These are phyloP conservation scores for Colletotrichum costaricense DNA, from an alignment of 2,329 filamentous ascomycete genomes.

Conservation along the genomic window DNA sequence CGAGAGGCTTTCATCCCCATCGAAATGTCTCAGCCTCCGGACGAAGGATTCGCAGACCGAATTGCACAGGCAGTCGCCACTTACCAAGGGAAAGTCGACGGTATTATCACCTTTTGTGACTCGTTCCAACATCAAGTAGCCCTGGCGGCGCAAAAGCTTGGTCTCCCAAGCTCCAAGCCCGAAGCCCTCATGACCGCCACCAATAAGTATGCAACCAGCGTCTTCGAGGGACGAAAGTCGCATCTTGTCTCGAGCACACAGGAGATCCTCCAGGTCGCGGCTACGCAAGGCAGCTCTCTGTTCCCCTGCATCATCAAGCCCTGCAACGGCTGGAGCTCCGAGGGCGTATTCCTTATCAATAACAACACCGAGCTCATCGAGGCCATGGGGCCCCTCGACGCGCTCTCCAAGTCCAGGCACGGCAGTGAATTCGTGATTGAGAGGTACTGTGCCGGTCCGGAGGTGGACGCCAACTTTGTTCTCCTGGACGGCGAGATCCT, in stretches of 20 bases:
- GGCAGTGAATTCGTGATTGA: slow-evolving; percentile 36
- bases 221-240: background rate
- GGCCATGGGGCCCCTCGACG: slow-evolving; percentile 37
- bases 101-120: background rate
- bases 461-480: slow-evolving; percentile 39
- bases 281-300: background rate
- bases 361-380: slow-evolving; percentile 40
- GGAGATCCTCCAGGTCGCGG: background rate
- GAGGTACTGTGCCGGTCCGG: slow-evolving; percentile 38
- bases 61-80: background rate
- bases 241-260: background rate
- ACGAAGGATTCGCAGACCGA: background rate
- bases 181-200: background rate
- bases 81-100: background rate
- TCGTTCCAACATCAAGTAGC: background rate
- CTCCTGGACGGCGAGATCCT: slow-evolving; percentile 37
- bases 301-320: slow-evolving; percentile 52
- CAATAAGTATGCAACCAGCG: background rate
- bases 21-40: background rate
- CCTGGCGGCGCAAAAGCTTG: background rate
- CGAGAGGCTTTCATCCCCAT: background rate
- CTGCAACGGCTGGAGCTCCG: slow-evolving; percentile 44
- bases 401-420: slow-evolving; percentile 10
- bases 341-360: slow-evolving; percentile 46
- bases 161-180: background rate